Evolutionary conservation across 108 stramenopile genomes (phyloP).

Genomic region (Fistulifera pelliculosa): DNA sequence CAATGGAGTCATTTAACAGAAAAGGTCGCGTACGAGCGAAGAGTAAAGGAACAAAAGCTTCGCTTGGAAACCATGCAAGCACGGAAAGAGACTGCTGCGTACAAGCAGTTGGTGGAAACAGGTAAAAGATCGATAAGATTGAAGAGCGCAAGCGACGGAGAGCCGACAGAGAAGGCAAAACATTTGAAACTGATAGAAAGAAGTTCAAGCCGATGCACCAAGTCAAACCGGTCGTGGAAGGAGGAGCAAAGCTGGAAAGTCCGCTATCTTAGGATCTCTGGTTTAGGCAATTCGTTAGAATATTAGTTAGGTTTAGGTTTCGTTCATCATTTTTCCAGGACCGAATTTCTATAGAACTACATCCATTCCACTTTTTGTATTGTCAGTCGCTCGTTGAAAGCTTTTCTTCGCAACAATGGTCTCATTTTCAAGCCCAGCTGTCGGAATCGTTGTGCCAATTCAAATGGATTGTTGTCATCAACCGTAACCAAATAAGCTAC

Average conservation of each 20-base stretch:
- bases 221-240: too few relatives aligned
- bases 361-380: constrained; percentile 33
- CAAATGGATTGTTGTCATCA: constrained; percentile 80
- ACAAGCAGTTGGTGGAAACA: constrained; percentile 81
- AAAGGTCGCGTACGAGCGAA: constrained; percentile 93
- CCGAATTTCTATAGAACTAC: too few relatives aligned
- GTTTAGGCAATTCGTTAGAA: too few relatives aligned
- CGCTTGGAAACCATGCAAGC: constrained; percentile 87
- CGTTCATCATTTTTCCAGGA: too few relatives aligned
- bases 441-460: constrained; percentile 29
- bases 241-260: too few relatives aligned
- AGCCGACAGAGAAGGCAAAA: constrained; percentile 19
- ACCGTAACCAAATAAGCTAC: constrained; percentile 80
- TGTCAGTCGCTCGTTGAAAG: constrained; percentile 74
- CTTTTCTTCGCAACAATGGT: constrained; percentile 61
- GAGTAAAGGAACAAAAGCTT: constrained; percentile 85
- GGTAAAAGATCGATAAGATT: constrained; percentile 83
- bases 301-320: too few relatives aligned
- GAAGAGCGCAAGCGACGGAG: constrained; percentile 81
- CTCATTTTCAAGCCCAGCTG: constrained; percentile 35
- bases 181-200: not conserved
- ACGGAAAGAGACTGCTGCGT: constrained; percentile 84
- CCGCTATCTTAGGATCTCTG: too few relatives aligned
- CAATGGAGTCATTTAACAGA: constrained; percentile 96
- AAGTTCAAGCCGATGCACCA: too few relatives aligned